A percentile compares a stretch with the other conserved stretches of the same genome.
These are phyloP conservation scores for Coemansia sp. DNA, from an alignment of 192 early-diverging fungal genomes.

Conservation along the genomic window DNA sequence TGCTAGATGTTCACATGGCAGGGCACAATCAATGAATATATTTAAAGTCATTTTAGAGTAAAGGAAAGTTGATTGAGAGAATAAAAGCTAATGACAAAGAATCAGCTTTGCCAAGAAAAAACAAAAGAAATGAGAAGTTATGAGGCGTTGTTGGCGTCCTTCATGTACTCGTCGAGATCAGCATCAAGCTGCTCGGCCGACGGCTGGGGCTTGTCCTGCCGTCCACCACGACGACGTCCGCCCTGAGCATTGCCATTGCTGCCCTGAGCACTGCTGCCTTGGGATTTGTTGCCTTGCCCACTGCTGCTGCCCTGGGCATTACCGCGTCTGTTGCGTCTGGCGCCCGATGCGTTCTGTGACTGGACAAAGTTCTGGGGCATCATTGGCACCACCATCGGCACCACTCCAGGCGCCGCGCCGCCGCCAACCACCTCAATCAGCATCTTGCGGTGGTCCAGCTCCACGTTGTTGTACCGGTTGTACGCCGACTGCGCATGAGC, in stretches of 20 bases:
- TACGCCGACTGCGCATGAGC: constrained; percentile 25
- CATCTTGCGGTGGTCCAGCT: constrained; percentile 46
- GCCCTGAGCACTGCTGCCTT: neutral
- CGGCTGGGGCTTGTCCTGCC: constrained; percentile 4
- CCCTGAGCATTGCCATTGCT: neutral
- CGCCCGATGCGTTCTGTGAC: constrained; percentile 10
- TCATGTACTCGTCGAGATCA: constrained; percentile 52
- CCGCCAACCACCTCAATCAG: constrained; percentile 28
- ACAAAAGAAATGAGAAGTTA: constrained; percentile 8
- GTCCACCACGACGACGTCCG: constrained; percentile 11
- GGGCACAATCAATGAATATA: too few species aligned
- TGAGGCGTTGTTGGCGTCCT: constrained; percentile 27
- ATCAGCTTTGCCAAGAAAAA: constrained; percentile 1
- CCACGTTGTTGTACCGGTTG: constrained; percentile 44
- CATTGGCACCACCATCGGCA: constrained; percentile 44
- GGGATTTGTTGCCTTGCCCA: neutral
- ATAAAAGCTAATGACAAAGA: too few species aligned
- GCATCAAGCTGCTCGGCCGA: constrained; percentile 48
- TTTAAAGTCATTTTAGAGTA: too few species aligned
- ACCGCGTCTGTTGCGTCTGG: constrained; percentile 2
- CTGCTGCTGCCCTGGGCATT: constrained; percentile 11
- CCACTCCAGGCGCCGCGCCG: constrained; percentile 25
- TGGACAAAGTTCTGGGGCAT: constrained; percentile 19
- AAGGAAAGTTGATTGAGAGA: too few species aligned
- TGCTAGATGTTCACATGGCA: too few species aligned